Base-by-base conservation (phyloP, 1,284 basidiomycete species). In the Fomes fomentarius region DNA sequence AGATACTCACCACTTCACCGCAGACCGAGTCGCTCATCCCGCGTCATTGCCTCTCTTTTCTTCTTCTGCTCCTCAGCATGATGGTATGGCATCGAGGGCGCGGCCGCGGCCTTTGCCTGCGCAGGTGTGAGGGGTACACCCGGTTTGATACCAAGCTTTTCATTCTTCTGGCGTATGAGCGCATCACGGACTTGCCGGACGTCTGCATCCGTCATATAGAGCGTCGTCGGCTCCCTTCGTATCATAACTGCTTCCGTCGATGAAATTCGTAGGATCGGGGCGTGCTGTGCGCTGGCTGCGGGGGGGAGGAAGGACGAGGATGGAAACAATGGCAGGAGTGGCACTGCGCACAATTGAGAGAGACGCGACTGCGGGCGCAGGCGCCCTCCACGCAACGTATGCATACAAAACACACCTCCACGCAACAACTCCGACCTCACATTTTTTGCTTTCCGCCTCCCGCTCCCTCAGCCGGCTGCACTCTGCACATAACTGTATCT, bases 131-230 rank as follows among this genome's bases (percentile, higher is more conserved):
- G 62, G 30, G 57, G 38, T 25, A 47, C 54, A 34, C 40, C 54
- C 48, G 41, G 54, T 42, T 52, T 35, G 14, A n/a, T 52, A 28
- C 40, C 49, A 21, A 52, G 54, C 10, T 70, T 71, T 2, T 80
- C 78, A 10, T 73, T 67, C 64, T 80, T 84, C 64, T 83, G 81
- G 63, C 79, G 76, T 12, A 75, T 74, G 24, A 89, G 72, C 57
- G 84, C 69, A 42, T 84, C 81, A 34, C 87, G 81, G 39, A 91
- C 75, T 58, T 90, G 87, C 71, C 90, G 85, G 28, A 92, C 84
- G 67, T 91, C 89, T 25, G 75, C 69, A 64, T 91, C 89, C 60
- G 74, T 82, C 80, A 92, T 84, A 22, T 79, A 77, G 59, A 92
- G 87, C 56, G 87, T 77, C 1, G 90, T 91, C 6, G 89, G 89